phyloP scores from a whole-genome alignment of 1,284 basidiomycete genomes.

The Ganoderma lucidum region DNA sequence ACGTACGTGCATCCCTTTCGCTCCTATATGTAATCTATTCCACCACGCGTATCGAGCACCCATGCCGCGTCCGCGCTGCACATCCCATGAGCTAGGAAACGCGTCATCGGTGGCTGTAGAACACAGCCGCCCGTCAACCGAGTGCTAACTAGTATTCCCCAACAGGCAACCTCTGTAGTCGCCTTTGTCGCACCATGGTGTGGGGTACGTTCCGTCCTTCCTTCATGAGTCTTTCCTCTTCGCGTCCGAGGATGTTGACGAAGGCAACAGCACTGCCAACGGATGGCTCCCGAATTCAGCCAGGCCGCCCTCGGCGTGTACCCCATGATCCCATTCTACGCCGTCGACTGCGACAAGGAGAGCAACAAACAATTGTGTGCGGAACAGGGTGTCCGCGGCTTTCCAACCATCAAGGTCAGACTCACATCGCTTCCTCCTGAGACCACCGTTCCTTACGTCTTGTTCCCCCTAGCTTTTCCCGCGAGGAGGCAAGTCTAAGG shows the following conservation, averaged over 20 bases:
- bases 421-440: slow-evolving; percentile 10
- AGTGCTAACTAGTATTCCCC: slow-evolving; percentile 15
- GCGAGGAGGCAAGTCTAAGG: slow-evolving; percentile 67
- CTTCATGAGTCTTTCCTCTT: background rate
- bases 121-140: slow-evolving; percentile 4
- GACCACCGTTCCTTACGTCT: slow-evolving; percentile 15
- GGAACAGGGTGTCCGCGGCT: slow-evolving; percentile 89
- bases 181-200: slow-evolving; percentile 94
- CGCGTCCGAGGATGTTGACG: slow-evolving; percentile 13
- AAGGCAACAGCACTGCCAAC: slow-evolving; percentile 80
- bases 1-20: slow-evolving; percentile 57
- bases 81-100: background rate
- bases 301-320: slow-evolving; percentile 83
- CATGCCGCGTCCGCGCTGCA: background rate
- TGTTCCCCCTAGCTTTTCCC: slow-evolving; percentile 69
- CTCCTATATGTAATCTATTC: no score
- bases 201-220: slow-evolving; percentile 61
- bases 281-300: slow-evolving; percentile 85
- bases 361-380: slow-evolving; percentile 85
- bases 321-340: slow-evolving; percentile 89
- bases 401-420: slow-evolving; percentile 87
- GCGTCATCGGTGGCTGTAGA: background rate
- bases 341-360: slow-evolving; percentile 91
- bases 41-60: background rate
- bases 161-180: slow-evolving; percentile 77